phyloP scores from a whole-genome alignment of 1,284 basidiomycete genomes.

The Paramarasmius palmivorus region DNA sequence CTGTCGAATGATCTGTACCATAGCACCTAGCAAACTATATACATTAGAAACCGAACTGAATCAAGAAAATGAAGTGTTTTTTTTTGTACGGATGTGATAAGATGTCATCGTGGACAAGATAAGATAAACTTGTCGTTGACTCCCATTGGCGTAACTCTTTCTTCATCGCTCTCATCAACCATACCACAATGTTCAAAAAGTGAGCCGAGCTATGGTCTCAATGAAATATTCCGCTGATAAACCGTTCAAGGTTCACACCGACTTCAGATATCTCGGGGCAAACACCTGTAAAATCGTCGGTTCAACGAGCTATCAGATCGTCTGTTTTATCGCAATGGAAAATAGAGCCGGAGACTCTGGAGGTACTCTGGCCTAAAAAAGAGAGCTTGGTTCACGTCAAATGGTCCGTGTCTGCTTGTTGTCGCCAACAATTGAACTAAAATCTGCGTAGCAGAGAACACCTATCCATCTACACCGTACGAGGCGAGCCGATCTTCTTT shows the following conservation, averaged over 20 bases:
- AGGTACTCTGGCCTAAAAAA: slow-evolving; percentile 98
- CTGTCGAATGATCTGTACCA: slow-evolving; percentile 11
- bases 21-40: slow-evolving; percentile 5
- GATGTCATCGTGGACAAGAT: too few relatives aligned
- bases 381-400: slow-evolving; percentile 91
- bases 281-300: slow-evolving; percentile 94
- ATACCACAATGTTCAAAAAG: slow-evolving; percentile 63
- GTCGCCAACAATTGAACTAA: neutral
- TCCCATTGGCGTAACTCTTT: slow-evolving; percentile 12
- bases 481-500: slow-evolving; percentile 90
- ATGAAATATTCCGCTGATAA: neutral
- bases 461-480: slow-evolving; percentile 88
- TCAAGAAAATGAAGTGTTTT: neutral
- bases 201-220: slow-evolving; percentile 22
- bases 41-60: slow-evolving; percentile 3
- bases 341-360: slow-evolving; percentile 77
- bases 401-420: slow-evolving; percentile 65
- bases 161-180: too few relatives aligned
- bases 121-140: neutral
- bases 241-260: slow-evolving; percentile 70
- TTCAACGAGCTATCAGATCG: slow-evolving; percentile 87
- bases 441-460: slow-evolving; percentile 80
- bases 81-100: too few relatives aligned
- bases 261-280: slow-evolving; percentile 90
- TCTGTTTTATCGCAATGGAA: slow-evolving; percentile 86